Conservation (phyloP, 2,329 filamentous ascomycete species). For the Moelleriella libera region DNA sequence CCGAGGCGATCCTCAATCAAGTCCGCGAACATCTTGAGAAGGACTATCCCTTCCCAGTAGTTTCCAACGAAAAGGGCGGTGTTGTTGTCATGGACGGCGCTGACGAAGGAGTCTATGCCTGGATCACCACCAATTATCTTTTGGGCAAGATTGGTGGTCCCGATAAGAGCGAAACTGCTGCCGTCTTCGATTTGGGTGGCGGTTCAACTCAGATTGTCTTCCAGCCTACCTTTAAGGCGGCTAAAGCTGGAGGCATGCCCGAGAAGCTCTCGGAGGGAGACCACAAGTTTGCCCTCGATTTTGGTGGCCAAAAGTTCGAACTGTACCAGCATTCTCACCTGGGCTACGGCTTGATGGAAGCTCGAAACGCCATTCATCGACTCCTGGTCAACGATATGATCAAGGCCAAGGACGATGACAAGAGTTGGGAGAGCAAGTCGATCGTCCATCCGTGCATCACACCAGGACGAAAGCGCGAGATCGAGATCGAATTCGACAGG, state of each 20-base stretch:
- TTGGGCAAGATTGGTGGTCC: constrained; percentile 93
- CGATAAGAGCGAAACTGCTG: constrained; percentile 80
- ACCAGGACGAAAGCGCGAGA: constrained; percentile 60
- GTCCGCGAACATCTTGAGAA: constrained; percentile 76
- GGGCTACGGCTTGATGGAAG: constrained; percentile 91
- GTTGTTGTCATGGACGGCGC: constrained; percentile 96
- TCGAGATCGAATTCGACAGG: constrained; percentile 57
- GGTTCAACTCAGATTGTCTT: constrained; percentile 98
- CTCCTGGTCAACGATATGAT: constrained; percentile 59
- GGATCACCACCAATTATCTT: constrained; percentile 98
- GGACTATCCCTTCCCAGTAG: constrained; percentile 86
- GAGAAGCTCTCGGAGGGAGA: constrained; percentile 76
- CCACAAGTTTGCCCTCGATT: constrained; percentile 87
- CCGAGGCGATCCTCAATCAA: constrained; percentile 70
- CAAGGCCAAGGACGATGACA: constrained; percentile 43
- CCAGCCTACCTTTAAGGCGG: constrained; percentile 77
- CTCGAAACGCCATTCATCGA: constrained; percentile 73
- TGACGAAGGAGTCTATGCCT: constrained; percentile 94
- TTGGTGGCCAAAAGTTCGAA: constrained; percentile 80
- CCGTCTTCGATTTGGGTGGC: constrained; percentile 89
- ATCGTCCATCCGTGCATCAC: constrained; percentile 78
- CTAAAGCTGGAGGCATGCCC: constrained; percentile 63
- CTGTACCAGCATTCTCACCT: constrained; percentile 98
- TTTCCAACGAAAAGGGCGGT: constrained; percentile 70
- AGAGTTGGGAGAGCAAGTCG: constrained; percentile 55